Conservation (phyloP, 2,329 filamentous ascomycete genomes). For the Grosmannia clavigera region DNA sequence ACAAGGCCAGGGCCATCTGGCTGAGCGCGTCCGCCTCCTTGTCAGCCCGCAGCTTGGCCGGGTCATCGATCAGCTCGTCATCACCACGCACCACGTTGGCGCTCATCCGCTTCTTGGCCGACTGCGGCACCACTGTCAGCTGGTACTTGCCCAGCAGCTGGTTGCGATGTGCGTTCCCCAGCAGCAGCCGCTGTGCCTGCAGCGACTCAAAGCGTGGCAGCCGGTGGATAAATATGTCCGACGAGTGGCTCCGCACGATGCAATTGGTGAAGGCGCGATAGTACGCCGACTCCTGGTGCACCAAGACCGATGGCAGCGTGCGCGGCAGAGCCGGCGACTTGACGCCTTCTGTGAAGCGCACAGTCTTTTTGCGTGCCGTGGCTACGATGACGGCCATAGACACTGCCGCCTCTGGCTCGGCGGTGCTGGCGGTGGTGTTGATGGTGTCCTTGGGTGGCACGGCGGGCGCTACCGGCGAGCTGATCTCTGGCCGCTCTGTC, state of each 20-base stretch:
- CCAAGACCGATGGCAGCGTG: constrained; percentile 38
- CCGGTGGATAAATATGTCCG: constrained; percentile 75
- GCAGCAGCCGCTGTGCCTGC: constrained; percentile 67
- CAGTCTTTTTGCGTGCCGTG: constrained; percentile 49
- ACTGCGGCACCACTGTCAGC: constrained; percentile 56
- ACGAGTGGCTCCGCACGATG: constrained; percentile 48
- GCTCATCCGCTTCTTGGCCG: constrained; percentile 57
- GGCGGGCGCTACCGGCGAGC: constrained; percentile 15
- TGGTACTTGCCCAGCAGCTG: constrained; percentile 79
- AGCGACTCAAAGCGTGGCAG: constrained; percentile 78
- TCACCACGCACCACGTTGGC: constrained; percentile 64
- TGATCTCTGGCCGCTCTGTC: constrained; percentile 1
- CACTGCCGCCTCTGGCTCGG: constrained; percentile 4
- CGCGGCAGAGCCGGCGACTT: constrained; percentile 30
- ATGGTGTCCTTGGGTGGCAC: constrained; percentile 12
- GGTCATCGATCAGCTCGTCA: constrained; percentile 49
- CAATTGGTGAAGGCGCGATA: constrained; percentile 77
- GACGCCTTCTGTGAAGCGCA: constrained; percentile 55
- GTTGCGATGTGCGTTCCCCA: constrained; percentile 60
- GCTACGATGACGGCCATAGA: not conserved
- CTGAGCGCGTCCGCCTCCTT: constrained; percentile 70
- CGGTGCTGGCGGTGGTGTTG: not conserved
- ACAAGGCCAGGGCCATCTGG: constrained; percentile 51
- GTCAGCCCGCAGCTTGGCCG: constrained; percentile 52
- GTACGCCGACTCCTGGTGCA: constrained; percentile 62